These are phyloP conservation scores for Fusarium sp. DNA, from an alignment of 2,329 filamentous ascomycete genomes.

Conservation along the genomic window DNA sequence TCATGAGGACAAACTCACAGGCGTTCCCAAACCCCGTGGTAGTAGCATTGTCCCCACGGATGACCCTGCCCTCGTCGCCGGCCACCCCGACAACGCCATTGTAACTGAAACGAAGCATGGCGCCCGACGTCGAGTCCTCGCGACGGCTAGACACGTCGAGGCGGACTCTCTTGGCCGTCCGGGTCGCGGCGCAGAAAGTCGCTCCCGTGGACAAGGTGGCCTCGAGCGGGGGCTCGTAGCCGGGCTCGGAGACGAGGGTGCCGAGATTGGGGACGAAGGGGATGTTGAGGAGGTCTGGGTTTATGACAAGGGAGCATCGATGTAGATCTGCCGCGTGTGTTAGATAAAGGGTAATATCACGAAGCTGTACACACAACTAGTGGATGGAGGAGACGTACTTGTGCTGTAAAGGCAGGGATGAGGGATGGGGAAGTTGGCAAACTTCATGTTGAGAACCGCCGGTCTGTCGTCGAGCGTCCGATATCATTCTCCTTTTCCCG, in stretches of 20 bases:
- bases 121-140: slow-evolving; percentile 48
- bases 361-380: background rate
- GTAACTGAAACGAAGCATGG: slow-evolving; percentile 53
- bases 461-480: background rate
- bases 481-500: slow-evolving; percentile 24
- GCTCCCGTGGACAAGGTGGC: slow-evolving; percentile 52
- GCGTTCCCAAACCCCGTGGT: slow-evolving; percentile 55
- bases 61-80: slow-evolving; percentile 48
- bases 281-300: slow-evolving; percentile 49
- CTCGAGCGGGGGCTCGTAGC: slow-evolving; percentile 51
- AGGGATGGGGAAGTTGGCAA: slow-evolving; percentile 52
- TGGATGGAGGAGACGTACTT: slow-evolving; percentile 42
- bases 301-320: slow-evolving; percentile 50
- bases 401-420: slow-evolving; percentile 53
- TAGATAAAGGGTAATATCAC: background rate
- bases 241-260: slow-evolving; percentile 51
- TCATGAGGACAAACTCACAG: slow-evolving; percentile 45
- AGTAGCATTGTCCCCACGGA: slow-evolving; percentile 51
- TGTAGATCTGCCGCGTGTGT: slow-evolving; percentile 44
- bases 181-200: slow-evolving; percentile 56
- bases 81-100: slow-evolving; percentile 52
- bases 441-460: slow-evolving; percentile 39
- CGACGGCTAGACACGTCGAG: slow-evolving; percentile 53
- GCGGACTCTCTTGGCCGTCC: slow-evolving; percentile 50
- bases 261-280: slow-evolving; percentile 47